These are phyloP conservation scores for Dysphania ambrosioides DNA, from an alignment of 148 eudicot genomes.

Conservation along the genomic window DNA sequence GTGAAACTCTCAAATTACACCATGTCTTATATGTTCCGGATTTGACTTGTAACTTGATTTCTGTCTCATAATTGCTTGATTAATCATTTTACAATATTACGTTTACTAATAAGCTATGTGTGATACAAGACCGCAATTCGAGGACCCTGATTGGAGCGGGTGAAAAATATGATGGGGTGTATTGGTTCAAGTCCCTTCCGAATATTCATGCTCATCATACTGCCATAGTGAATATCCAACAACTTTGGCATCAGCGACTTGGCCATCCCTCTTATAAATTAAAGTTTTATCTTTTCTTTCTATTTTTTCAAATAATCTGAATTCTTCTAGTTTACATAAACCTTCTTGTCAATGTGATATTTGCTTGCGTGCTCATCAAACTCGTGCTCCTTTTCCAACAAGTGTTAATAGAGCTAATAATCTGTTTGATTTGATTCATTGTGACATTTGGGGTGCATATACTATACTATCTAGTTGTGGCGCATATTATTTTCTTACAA, in stretches of 20 bases:
- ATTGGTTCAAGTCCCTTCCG: not conserved
- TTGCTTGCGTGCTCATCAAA: constrained; percentile 8
- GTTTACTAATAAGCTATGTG: not conserved
- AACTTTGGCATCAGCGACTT: not conserved
- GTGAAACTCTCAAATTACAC: not conserved
- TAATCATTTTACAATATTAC: not conserved
- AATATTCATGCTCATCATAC: not conserved
- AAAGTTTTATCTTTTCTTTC: not conserved
- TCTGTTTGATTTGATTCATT: constrained; percentile 2
- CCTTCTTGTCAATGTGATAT: not conserved
- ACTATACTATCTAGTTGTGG: not conserved
- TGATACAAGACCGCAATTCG: not conserved
- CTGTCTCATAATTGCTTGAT: not conserved
- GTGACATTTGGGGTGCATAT: constrained; percentile 16
- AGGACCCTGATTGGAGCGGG: not conserved
- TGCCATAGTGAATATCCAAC: not conserved
- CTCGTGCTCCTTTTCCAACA: not conserved
- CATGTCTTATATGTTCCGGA: not conserved
- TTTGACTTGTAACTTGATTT: not conserved
- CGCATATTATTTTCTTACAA: constrained; percentile 3
- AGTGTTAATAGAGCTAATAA: not conserved
- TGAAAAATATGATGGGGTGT: not conserved
- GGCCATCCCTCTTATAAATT: constrained; percentile 2
- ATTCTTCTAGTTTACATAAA: not conserved
- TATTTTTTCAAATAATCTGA: not conserved